Evolutionary conservation across 176 grass and related monocot genomes (phyloP), one percentile per base, ranked within the genome.

Genomic region (Panicum miliaceum): DNA sequence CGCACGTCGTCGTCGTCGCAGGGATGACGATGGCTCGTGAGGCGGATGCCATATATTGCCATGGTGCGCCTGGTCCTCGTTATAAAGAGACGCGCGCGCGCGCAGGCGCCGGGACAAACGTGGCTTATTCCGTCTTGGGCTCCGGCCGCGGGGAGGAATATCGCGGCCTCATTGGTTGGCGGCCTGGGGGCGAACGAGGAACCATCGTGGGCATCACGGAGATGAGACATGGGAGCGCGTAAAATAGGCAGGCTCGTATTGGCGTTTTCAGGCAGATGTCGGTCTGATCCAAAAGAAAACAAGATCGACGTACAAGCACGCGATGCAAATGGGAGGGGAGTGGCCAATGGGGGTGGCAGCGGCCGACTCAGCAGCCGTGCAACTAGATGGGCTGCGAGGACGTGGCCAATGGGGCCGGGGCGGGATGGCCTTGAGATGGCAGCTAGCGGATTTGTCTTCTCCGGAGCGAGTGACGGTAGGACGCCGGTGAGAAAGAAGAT

Each of bases 51-150:
- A n/a, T n/a, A n/a, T n/a, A n/a, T n/a, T n/a, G n/a, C 53, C 53
- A n/a, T n/a, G 51, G 18, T 16, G 16, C 51, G 47, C 36, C 36
- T 71, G 5, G 52, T 15, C 57, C 3, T 29, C 5, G 1, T 82
- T 83, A 50, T 82, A 22, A 63, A 72, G 37, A 10, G 16, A 53
- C 51, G 50, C 19, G 46, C 18, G 63, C 78, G 29, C 29, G 43
- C 12, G 81, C 68, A 38, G 9, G 18, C 32, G 41, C 26, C 15
- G 26, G 20, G 81, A 61, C 81, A 83, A 83, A 59, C 2, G 6
- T n/a, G 68, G 56, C 0, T 73, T 73, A 37, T 83, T 73, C 81
- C 68, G 40, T 48, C 32, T 54, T 5, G 3, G 7, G 20, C 18
- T 27, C 22, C 46, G 54, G 7, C 37, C 36, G 15, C 2, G 53